Evolutionary conservation across 164 flowering plant species (phyloP).

Genomic region (Nymphaea thermarum): DNA sequence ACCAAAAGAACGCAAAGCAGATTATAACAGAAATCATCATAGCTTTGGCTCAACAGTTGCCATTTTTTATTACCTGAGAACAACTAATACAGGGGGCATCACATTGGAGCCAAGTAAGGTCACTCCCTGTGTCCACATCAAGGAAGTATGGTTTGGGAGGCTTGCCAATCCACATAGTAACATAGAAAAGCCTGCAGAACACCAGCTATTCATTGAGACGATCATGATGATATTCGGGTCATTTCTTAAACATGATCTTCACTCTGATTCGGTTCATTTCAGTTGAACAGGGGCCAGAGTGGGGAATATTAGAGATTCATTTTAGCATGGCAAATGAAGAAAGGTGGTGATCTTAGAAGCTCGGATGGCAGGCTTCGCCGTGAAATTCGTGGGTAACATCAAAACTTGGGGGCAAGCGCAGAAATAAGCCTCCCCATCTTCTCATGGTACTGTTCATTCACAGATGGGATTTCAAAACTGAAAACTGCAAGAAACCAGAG

Average conservation of each 20-base stretch:
- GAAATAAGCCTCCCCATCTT: too few species aligned
- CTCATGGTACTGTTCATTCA: too few species aligned
- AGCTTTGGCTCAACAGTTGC: background rate
- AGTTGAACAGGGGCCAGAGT: background rate
- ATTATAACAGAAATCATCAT: background rate
- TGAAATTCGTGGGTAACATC: too few species aligned
- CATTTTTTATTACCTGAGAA: slow-evolving; percentile 25
- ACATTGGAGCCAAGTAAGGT: slow-evolving; percentile 91
- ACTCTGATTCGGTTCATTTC: background rate
- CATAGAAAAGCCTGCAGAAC: slow-evolving; percentile 51
- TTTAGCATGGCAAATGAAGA: background rate
- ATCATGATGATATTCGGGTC: background rate
- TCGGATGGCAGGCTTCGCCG: too few species aligned
- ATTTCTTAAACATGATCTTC: background rate
- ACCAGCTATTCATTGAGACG: background rate
- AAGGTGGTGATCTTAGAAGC: background rate
- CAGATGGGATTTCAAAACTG: too few species aligned
- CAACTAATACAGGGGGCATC: slow-evolving; percentile 75
- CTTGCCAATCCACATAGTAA: slow-evolving; percentile 38
- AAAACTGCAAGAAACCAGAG: too few species aligned
- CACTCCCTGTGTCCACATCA: slow-evolving; percentile 86
- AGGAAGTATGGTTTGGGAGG: slow-evolving; percentile 73
- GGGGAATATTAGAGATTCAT: background rate
- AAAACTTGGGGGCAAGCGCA: too few species aligned
- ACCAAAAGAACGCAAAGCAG: background rate